Base-by-base conservation (phyloP, 306 rosid genomes). In the Malus sylvestris region DNA sequence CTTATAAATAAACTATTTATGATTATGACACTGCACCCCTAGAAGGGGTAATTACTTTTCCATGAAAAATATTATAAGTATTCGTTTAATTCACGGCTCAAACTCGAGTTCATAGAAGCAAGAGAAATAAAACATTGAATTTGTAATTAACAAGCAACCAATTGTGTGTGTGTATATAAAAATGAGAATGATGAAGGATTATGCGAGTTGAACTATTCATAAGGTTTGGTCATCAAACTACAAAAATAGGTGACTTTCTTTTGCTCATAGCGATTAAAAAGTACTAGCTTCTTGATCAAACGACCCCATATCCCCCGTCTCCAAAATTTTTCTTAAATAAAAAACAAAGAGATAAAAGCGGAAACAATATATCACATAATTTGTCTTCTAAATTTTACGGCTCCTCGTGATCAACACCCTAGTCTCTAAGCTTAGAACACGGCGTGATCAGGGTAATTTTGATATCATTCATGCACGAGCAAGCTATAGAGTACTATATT, bases 361-460 rank as follows among this genome's bases (percentile, higher is more conserved):
- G 8, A 33, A 33, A 5, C 8, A 18, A 55, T 0, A 18, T 55
- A 2, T 20, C 23, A 55, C 61, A 20, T 10, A 5, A 57, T 27
- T 27, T 29, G 40, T 25, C n/a, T 13, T 6, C 40, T 29, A 62
- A 14, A 12, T 14, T 29, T 14, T 29, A 62, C 67, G 11, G 67
- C 67, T 62, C 40, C 20, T 14, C n/a, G 2, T 25, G 11, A 15
- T 25, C 33, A 60, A 60, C 40, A 65, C 16, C 25, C 19, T 38
- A 71, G 14, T 32, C 33, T 3, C 42, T 60, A 10, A 42, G 64
- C 83, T 58, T 15, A 32, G 16, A 11, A 69, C 64, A 59, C 65
- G 78, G 74, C 83, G 70, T 49, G 68, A 79, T 79, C 78, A 18
- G 72, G 59, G 83, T 79, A 52, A 67, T 32, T 38, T 65, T 10